These are phyloP conservation scores for Aspergillus thermomutatus DNA, from an alignment of 2,329 filamentous ascomycete genomes.

Conservation along the genomic window DNA sequence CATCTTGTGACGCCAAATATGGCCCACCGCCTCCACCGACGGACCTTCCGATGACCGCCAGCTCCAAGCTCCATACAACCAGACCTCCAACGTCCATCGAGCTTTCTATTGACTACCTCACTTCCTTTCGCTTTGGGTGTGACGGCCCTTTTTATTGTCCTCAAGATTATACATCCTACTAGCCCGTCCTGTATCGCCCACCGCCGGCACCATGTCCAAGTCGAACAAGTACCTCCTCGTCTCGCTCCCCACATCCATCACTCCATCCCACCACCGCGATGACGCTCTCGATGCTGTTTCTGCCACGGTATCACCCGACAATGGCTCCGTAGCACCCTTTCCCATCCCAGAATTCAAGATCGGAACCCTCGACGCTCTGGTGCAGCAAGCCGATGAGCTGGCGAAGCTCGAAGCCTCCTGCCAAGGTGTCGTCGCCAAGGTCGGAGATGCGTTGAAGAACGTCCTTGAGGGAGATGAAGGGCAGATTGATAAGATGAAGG, in stretches of 20 bases:
- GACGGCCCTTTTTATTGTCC: neutral
- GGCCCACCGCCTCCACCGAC: neutral
- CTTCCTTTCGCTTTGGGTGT: neutral
- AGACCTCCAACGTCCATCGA: neutral
- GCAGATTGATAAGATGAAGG: slow-evolving; percentile 81
- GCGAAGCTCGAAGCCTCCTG: slow-evolving; percentile 80
- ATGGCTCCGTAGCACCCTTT: slow-evolving; percentile 73
- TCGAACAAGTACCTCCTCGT: slow-evolving; percentile 73
- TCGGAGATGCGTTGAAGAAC: slow-evolving; percentile 77
- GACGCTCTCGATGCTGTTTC: slow-evolving; percentile 77
- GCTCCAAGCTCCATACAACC: neutral
- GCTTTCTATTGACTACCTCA: neutral
- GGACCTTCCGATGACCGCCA: neutral
- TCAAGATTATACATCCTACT: neutral
- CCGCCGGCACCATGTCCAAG: slow-evolving; percentile 39
- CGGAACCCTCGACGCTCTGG: slow-evolving; percentile 88
- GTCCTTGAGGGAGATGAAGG: slow-evolving; percentile 82
- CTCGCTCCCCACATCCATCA: slow-evolving; percentile 83
- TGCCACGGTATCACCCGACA: slow-evolving; percentile 68
- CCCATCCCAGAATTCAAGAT: slow-evolving; percentile 94
- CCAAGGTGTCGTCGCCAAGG: slow-evolving; percentile 79
- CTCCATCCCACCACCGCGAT: slow-evolving; percentile 73
- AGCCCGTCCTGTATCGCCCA: neutral
- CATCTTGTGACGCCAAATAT: neutral
- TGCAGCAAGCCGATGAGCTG: slow-evolving; percentile 94